Conservation (phyloP, 352 stramenopile genomes). For the Pythium angustatum region DNA sequence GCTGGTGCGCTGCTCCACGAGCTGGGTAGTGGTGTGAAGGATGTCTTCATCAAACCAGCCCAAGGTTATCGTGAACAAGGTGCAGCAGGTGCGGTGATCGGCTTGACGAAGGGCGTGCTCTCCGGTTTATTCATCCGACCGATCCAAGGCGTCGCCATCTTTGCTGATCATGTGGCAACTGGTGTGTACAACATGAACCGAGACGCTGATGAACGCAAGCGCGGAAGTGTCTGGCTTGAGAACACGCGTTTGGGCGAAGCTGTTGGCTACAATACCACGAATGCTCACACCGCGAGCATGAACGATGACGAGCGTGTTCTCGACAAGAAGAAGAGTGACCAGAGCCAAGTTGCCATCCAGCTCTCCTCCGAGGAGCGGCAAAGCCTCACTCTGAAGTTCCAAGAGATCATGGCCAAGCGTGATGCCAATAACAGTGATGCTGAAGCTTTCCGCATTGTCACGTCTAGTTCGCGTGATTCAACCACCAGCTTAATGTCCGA, state of each 20-base stretch:
- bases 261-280: slow-evolving; percentile 40
- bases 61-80: slow-evolving; percentile 64
- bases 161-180: slow-evolving; percentile 69
- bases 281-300: slow-evolving; percentile 56
- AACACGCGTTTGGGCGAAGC: slow-evolving; percentile 41
- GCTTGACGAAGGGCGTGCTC: slow-evolving; percentile 54
- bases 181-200: slow-evolving; percentile 60
- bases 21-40: slow-evolving; percentile 59
- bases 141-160: slow-evolving; percentile 54
- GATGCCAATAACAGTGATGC: slow-evolving; percentile 19
- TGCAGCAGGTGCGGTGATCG: slow-evolving; percentile 58
- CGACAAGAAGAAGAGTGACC: slow-evolving; percentile 27
- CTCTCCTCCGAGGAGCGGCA: slow-evolving; percentile 41
- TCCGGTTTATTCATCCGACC: slow-evolving; percentile 51
- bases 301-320: slow-evolving; percentile 37
- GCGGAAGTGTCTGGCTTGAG: slow-evolving; percentile 46
- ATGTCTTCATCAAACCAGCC: slow-evolving; percentile 59
- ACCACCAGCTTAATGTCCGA: background rate
- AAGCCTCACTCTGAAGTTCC: slow-evolving; percentile 41
- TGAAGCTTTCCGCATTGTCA: slow-evolving; percentile 15
- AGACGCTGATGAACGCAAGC: slow-evolving; percentile 44
- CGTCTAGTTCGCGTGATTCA: slow-evolving; percentile 2
- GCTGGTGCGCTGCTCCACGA: slow-evolving; percentile 64
- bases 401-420: slow-evolving; percentile 42
- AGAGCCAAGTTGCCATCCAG: slow-evolving; percentile 44